phyloP scores from a whole-genome alignment of 1,139 yeast species.

The Saccharomyces hybrid region DNA sequence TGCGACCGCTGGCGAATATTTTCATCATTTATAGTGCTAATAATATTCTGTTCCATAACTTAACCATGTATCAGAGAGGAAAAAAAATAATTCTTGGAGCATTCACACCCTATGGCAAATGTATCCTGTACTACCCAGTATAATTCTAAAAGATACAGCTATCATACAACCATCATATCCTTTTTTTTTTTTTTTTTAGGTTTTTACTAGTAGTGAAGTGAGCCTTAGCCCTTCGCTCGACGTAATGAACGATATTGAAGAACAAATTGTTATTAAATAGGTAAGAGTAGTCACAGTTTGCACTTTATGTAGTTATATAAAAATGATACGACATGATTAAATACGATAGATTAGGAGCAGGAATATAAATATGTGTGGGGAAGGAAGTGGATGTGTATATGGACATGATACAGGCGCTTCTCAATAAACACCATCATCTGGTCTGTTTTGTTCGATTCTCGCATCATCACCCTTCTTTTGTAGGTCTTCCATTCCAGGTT shows the following conservation, averaged over 20 bases:
- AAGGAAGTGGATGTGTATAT: not conserved
- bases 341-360: not conserved
- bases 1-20: constrained; percentile 1
- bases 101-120: not conserved
- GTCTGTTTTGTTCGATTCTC: constrained; percentile 29
- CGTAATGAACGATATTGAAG: not conserved
- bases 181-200: not conserved
- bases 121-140: not conserved
- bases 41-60: constrained; percentile 1
- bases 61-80: not conserved
- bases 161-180: not conserved
- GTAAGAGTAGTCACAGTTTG: not conserved
- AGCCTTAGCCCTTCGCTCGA: not conserved
- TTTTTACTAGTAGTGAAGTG: not conserved
- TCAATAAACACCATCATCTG: constrained; percentile 32
- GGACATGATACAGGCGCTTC: not conserved
- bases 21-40: constrained; percentile 7
- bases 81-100: not conserved
- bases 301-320: not conserved
- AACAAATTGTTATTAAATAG: not conserved
- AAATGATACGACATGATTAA: not conserved
- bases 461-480: constrained; percentile 29
- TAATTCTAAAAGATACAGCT: not conserved
- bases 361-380: not conserved
- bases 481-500: constrained; percentile 18